Conservation (phyloP, 2,329 filamentous ascomycete species). For the Metarhizium album region DNA sequence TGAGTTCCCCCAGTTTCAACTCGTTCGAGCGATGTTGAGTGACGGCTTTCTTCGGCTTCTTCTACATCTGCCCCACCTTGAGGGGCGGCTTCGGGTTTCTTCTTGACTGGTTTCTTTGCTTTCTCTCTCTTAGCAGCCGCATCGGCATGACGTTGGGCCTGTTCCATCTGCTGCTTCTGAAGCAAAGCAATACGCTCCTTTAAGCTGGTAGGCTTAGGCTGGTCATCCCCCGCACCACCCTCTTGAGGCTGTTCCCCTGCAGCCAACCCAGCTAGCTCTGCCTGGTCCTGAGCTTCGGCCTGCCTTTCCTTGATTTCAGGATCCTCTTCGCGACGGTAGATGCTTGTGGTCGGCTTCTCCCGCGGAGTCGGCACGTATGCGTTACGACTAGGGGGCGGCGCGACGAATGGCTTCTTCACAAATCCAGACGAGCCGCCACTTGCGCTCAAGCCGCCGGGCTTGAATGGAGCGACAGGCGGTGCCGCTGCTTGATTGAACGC, state of each 20-base stretch:
- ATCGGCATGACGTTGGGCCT: constrained; percentile 72
- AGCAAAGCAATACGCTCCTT: constrained; percentile 93
- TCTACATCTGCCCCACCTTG: constrained; percentile 19
- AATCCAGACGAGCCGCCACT: constrained; percentile 51
- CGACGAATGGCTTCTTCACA: constrained; percentile 94
- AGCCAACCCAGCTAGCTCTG: constrained; percentile 56
- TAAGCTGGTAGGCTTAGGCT: constrained; percentile 82
- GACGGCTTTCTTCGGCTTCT: constrained; percentile 19
- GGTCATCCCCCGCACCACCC: constrained; percentile 53
- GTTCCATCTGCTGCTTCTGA: constrained; percentile 88
- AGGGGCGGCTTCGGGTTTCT: constrained; percentile 38
- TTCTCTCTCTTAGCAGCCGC: constrained; percentile 76
- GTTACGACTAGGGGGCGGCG: constrained; percentile 85
- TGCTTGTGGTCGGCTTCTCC: constrained; percentile 58
- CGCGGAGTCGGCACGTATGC: constrained; percentile 73
- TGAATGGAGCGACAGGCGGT: constrained; percentile 81
- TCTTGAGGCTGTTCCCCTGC: constrained; percentile 32
- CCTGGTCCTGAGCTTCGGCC: constrained; percentile 53
- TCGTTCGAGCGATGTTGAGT: constrained; percentile 29
- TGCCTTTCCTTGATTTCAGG: constrained; percentile 57
- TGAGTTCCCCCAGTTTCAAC: constrained; percentile 36
- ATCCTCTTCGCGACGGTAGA: constrained; percentile 83
- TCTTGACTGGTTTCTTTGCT: constrained; percentile 66
- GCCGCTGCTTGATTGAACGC: constrained; percentile 90
- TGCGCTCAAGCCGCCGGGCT: constrained; percentile 54